A percentile compares a stretch with the other conserved stretches of the same genome.
Evolutionary conservation across 441 rosid species (phyloP).

Genomic region (Omphalea diandra): DNA sequence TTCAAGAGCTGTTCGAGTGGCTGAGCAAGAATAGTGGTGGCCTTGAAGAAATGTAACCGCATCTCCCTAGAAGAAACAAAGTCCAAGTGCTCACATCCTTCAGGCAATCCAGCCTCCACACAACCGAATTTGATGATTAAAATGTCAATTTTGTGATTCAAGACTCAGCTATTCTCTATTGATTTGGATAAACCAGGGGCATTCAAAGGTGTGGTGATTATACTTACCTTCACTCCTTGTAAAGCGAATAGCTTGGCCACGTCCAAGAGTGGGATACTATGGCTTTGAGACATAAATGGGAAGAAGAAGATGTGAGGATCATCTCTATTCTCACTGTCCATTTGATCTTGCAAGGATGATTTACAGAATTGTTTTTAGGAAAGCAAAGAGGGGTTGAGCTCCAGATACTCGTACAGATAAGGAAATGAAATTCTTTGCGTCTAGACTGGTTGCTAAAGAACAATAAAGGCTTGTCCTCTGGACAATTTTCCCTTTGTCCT

Average conservation of each 20-base stretch:
- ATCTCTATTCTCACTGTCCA: too few relatives aligned
- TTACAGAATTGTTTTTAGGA: too few relatives aligned
- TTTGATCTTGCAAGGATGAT: too few relatives aligned
- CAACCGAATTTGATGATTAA: slow-evolving; percentile 4
- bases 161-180: background rate
- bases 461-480: too few relatives aligned
- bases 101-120: slow-evolving; percentile 39
- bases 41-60: slow-evolving; percentile 30
- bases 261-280: slow-evolving; percentile 22
- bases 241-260: slow-evolving; percentile 28
- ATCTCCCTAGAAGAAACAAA: slow-evolving; percentile 24
- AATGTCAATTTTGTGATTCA: slow-evolving; percentile 8
- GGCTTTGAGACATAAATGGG: slow-evolving; percentile 28
- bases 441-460: too few relatives aligned
- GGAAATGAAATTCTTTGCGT: too few relatives aligned
- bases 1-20: slow-evolving; percentile 29
- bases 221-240: slow-evolving; percentile 17
- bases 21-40: slow-evolving; percentile 15
- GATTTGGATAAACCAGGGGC: slow-evolving; percentile 16
- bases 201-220: slow-evolving; percentile 27
- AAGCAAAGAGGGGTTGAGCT: too few relatives aligned
- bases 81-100: slow-evolving; percentile 48
- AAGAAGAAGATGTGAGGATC: slow-evolving; percentile 21
- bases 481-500: too few relatives aligned
- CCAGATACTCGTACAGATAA: too few relatives aligned